Base-by-base conservation (phyloP, 768 basidiomycete genomes). In the Amanita exitialis region DNA sequence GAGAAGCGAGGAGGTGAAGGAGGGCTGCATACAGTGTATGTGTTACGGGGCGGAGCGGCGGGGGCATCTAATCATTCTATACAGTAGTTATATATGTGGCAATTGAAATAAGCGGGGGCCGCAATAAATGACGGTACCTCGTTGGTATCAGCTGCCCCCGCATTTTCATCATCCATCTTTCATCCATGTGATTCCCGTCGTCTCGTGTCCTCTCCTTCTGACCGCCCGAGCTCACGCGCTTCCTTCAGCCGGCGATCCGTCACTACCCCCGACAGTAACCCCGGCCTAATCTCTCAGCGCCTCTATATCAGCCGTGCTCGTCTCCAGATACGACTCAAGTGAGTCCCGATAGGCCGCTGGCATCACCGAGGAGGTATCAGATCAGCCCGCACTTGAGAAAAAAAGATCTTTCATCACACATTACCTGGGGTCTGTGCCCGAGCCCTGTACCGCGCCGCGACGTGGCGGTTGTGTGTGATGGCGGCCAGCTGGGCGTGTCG, bases 401-500 rank as follows among this genome's bases (percentile, higher is more conserved):
- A 53, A 18, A 43, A 21, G 45, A 28, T 8, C 6, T 25, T 30
- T 30, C 10, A 30, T 34, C 49, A 44, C 10, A 41, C 53, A 72
- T 53, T 41, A 82, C 85, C 72, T 44, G 79, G 68, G 0, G 68
- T 75, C 38, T 78, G 75, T 1, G 78, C 69, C 10, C 67, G 62
- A 3, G 77, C 76, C 44, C 84, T 66, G 58, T 82, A 82, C 13
- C 83, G 73, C 6, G 84, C 88, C 28, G 91, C 72, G 4, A 86
- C 72, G 46, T 79, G 74, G 27, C 84, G 69, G 59, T 91, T 87
- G 57, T 90, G 80, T 28, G 75, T 67, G 36, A 90, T 83, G 1
- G 87, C 85, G 4, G 85, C 83, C 0, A 86, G 64, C 58, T 93
- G 90, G 0, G 79, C 79, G 44, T 94, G 90, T 64, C 86, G 90